These are phyloP conservation scores for Diplogelasinospora grovesii DNA, from an alignment of 495 filamentous ascomycete species.

Conservation along the genomic window DNA sequence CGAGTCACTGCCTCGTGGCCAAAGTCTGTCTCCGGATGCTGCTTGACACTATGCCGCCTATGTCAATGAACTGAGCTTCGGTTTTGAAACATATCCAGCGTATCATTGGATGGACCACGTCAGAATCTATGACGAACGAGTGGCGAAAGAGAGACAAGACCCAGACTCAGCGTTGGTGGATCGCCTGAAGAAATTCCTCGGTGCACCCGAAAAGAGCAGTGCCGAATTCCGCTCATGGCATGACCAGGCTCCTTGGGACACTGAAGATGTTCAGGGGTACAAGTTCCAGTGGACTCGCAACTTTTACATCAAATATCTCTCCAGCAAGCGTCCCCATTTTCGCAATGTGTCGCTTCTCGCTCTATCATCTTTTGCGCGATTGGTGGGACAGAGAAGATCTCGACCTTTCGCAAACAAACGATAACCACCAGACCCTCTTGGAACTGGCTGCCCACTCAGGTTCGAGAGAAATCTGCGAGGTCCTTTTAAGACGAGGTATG, in stretches of 20 bases:
- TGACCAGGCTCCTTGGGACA: slow-evolving; percentile 3
- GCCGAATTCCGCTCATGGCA: slow-evolving; percentile 24
- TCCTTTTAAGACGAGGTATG: slow-evolving; percentile 14
- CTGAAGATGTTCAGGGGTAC: background rate
- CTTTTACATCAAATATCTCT: background rate
- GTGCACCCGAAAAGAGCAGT: slow-evolving; percentile 22
- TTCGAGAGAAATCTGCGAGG: background rate
- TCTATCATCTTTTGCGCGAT: slow-evolving; percentile 19
- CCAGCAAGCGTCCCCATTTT: slow-evolving; percentile 7
- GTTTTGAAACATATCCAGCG: slow-evolving; percentile 19
- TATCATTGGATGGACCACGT: slow-evolving; percentile 24
- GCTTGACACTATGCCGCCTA: background rate
- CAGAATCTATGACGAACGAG: no score
- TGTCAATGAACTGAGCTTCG: background rate
- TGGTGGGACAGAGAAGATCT: slow-evolving; percentile 22
- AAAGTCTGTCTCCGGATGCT: slow-evolving; percentile 7
- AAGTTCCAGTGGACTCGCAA: background rate
- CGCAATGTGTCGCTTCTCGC: slow-evolving; percentile 21
- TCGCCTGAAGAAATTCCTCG: slow-evolving; percentile 26
- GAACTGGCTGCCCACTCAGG: background rate
- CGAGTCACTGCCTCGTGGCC: slow-evolving; percentile 3
- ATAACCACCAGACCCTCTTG: slow-evolving; percentile 1
- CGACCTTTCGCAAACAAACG: background rate
- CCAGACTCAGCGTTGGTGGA: slow-evolving; percentile 6
- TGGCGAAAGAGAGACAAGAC: slow-evolving; percentile 5